A percentile compares a stretch with the other conserved stretches of the same genome.
These are phyloP conservation scores for Hypoxylon sp. DNA, from an alignment of 2,329 filamentous ascomycete species.

Conservation along the genomic window DNA sequence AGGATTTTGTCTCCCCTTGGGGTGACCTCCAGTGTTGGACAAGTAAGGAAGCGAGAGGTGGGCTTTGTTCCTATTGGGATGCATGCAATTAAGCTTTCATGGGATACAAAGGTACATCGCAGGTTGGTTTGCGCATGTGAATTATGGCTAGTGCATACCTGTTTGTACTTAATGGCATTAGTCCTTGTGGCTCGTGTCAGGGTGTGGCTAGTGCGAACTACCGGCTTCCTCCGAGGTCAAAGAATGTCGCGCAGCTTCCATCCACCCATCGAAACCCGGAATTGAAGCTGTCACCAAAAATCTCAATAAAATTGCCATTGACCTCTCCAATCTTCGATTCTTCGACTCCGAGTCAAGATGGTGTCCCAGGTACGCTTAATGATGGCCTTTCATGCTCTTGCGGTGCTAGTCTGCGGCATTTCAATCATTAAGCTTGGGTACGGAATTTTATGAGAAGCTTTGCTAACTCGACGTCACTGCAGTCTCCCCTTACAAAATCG, in stretches of 20 bases:
- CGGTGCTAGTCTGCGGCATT: neutral
- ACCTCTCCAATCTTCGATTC: conserved; percentile 27
- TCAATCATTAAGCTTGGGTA: neutral
- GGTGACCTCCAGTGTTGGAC: no score
- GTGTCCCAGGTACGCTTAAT: conserved; percentile 47
- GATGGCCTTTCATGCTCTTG: neutral
- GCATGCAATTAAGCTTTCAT: neutral
- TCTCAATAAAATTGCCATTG: conserved; percentile 47
- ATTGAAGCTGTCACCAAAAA: conserved; percentile 48
- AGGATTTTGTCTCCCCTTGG: no score
- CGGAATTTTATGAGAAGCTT: conserved; percentile 4
- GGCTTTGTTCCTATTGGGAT: conserved; percentile 6
- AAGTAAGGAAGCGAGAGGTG: conserved; percentile 1
- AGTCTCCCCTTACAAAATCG: conserved; percentile 65
- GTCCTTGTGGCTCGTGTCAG: conserved; percentile 1
- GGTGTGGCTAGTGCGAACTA: conserved; percentile 14
- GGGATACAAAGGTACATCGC: conserved; percentile 6
- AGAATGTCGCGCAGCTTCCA: conserved; percentile 53
- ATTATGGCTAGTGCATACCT: neutral
- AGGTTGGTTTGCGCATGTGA: conserved; percentile 10
- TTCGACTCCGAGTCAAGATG: conserved; percentile 48
- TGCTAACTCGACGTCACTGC: conserved; percentile 41
- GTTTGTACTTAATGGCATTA: neutral
- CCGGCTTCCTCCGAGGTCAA: conserved; percentile 49
- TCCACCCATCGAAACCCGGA: conserved; percentile 30